Conservation (phyloP, 306 rosid species). For the Glycyrrhiza uralensis region DNA sequence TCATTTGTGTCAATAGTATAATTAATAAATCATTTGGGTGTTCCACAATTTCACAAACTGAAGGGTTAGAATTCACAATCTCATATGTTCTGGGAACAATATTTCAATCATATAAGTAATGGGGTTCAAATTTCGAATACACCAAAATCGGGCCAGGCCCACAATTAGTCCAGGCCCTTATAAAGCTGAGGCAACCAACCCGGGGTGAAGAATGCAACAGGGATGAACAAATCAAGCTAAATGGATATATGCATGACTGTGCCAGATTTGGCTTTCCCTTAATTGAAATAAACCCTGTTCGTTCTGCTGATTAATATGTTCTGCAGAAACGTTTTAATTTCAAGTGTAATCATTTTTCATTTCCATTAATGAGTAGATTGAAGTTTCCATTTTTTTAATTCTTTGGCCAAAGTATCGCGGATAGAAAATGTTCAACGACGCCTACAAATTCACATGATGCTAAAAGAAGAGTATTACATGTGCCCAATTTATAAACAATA, state of each 20-base stretch:
- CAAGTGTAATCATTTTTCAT: neutral
- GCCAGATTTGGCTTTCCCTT: neutral
- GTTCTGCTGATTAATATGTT: neutral
- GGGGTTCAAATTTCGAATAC: too few relatives aligned
- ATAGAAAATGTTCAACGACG: too few relatives aligned
- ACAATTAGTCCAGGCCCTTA: neutral
- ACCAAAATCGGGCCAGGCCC: neutral
- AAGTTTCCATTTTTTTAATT: neutral
- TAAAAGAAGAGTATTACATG: too few relatives aligned
- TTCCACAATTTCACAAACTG: too few relatives aligned
- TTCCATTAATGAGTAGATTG: neutral
- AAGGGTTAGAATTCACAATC: too few relatives aligned
- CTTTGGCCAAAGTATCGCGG: too few relatives aligned
- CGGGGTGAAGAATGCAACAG: slow-evolving; percentile 64
- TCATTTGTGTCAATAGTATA: too few relatives aligned
- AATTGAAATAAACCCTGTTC: slow-evolving; percentile 20
- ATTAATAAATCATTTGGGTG: too few relatives aligned
- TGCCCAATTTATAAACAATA: too few relatives aligned
- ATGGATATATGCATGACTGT: neutral
- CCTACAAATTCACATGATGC: too few relatives aligned
- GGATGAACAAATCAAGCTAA: slow-evolving; percentile 42
- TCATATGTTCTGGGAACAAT: too few relatives aligned
- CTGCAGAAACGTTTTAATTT: neutral
- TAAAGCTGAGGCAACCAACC: neutral
- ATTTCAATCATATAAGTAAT: too few relatives aligned